Conservation (phyloP, 441 rosid species). For the Lepidium campestre region DNA sequence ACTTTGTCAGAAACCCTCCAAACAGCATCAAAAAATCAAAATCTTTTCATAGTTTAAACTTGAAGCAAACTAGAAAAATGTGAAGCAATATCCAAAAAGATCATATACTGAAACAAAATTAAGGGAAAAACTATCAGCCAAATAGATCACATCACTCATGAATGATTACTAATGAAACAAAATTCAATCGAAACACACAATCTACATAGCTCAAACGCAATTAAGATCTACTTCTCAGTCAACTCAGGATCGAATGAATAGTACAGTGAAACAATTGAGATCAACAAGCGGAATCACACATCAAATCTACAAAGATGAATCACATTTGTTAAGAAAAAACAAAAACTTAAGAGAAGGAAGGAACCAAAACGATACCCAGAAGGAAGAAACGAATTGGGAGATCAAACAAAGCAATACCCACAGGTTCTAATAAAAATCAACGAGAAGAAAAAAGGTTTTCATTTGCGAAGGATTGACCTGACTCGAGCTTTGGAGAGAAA, state of each 20-base stretch:
- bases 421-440: background rate
- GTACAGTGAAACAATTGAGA: background rate
- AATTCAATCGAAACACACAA: background rate
- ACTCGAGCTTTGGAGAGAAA: slow-evolving; percentile 5
- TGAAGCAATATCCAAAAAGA: background rate
- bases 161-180: background rate
- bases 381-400: background rate
- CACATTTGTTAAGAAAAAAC: background rate
- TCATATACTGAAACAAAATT: background rate
- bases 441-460: background rate
- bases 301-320: background rate
- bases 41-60: background rate
- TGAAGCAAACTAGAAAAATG: background rate
- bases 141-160: background rate
- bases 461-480: slow-evolving; percentile 21
- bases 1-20: slow-evolving; percentile 4
- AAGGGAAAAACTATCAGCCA: background rate
- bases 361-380: background rate
- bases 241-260: background rate
- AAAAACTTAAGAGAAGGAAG: background rate
- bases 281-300: background rate
- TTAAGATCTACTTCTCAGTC: slow-evolving; percentile 6
- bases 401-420: slow-evolving; percentile 9
- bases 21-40: background rate
- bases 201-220: background rate